Base-by-base conservation (phyloP, 73 alveolate genomes). In the Effrenium voratum region DNA sequence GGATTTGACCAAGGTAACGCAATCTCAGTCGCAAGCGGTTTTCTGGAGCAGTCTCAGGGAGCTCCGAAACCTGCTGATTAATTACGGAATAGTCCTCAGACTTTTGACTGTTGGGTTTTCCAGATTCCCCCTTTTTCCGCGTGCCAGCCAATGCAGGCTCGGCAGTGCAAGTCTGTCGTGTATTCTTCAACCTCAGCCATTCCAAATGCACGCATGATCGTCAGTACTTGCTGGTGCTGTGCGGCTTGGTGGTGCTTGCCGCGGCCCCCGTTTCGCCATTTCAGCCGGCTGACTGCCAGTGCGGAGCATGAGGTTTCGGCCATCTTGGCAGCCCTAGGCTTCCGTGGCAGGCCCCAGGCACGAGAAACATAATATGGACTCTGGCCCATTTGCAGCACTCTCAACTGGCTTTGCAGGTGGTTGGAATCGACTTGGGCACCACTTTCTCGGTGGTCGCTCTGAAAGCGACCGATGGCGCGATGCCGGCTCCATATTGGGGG, bases 391-490 rank as follows among this genome's bases (percentile, higher is more conserved):
- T 66, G 79, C 50, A 16, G 50, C 50, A 34, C 16, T 34, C 34
- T 10, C 10, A 19, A 34, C 50, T 28, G 82, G 2, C 41, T 19
- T 19, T 32, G 22, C 36, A 88, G 98, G 98, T 91, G 16, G 98
- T 91, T 15, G 98, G 98, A 32, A 91, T 91, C 12, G 98, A 91
- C 72, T 49, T 91, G 98, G 98, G 98, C 57, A 91, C 98, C 68
- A 91, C 98, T 46, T 91, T 91, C 44, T 91, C 98, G 76, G 98
- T 91, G 55, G 98, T 91, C 19, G 98, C 98, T 5, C n/a, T 91
- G 46, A 91, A 91, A 32, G 86, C 98, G 5, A 72, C 90, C 13
- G 77, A 91, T 47, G 98, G 98, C 24, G 94, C 57, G 63, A 34
- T 16, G 77, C 28, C 30, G 5, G n/a, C 50, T 63, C 16, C 28